These are phyloP conservation scores for Flueggea neowawraea DNA, from an alignment of 441 rosid species.

Conservation along the genomic window DNA sequence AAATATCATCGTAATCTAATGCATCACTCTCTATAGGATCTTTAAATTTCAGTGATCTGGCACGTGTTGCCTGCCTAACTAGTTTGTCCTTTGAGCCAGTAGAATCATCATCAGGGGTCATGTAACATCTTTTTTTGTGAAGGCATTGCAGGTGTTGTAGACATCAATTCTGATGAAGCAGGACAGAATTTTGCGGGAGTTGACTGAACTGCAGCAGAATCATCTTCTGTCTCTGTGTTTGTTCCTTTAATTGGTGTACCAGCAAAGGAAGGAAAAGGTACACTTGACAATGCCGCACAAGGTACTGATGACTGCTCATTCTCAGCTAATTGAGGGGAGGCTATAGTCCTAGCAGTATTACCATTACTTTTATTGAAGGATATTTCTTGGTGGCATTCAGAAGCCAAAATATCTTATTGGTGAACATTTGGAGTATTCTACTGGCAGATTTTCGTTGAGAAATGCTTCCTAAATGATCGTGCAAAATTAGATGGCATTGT, in stretches of 20 bases:
- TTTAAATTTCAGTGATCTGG: slow-evolving; percentile 66
- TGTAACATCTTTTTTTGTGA: slow-evolving; percentile 53
- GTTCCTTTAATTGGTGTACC: slow-evolving; percentile 42
- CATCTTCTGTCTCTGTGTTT: slow-evolving; percentile 14
- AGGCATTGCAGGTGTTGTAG: slow-evolving; percentile 37
- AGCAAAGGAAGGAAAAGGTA: slow-evolving; percentile 20
- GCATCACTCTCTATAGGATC: slow-evolving; percentile 27
- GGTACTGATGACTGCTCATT: background rate
- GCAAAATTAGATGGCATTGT: slow-evolving; percentile 44
- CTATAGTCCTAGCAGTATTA: background rate
- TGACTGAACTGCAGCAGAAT: slow-evolving; percentile 12
- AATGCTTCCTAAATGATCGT: slow-evolving; percentile 36
- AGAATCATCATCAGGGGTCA: slow-evolving; percentile 47
- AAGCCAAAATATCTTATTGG: too few species aligned
- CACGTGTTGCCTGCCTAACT: slow-evolving; percentile 50
- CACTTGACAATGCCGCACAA: slow-evolving; percentile 14
- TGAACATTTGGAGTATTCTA: too few species aligned
- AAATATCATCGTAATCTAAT: slow-evolving; percentile 41
- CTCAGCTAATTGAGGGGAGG: background rate
- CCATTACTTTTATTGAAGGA: too few species aligned
- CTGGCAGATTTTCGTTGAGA: slow-evolving; percentile 27
- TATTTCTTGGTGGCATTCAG: too few species aligned
- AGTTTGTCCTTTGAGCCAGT: slow-evolving; percentile 39
- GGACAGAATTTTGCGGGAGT: too few species aligned
- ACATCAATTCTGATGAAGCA: slow-evolving; percentile 40